Percentiles rank a stretch among this genome's conserved stretches.
Evolutionary conservation across 495 filamentous ascomycete genomes (phyloP).

Genomic region (Durotheca rogersii): DNA sequence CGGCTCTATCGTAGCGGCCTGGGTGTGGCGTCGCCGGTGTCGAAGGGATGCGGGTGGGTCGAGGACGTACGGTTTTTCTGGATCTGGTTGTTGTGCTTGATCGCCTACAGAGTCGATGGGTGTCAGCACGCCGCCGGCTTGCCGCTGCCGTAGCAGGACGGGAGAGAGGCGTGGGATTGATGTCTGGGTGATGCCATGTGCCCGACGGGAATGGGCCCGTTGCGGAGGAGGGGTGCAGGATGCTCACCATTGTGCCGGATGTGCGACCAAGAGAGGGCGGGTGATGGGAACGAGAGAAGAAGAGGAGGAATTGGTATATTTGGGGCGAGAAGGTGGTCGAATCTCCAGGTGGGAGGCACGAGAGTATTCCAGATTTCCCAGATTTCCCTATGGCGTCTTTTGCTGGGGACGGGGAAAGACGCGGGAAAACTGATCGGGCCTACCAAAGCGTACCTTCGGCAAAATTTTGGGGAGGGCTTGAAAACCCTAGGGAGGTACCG

Average conservation of each 20-base stretch:
- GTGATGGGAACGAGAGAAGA: conserved; percentile 26
- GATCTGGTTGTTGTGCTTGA: conserved; percentile 99
- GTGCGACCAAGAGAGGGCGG: conserved; percentile 57
- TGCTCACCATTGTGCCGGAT: conserved; percentile 66
- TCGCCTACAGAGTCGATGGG: conserved; percentile 64
- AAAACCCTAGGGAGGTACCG: conserved; percentile 52
- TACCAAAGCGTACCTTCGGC: conserved; percentile 45
- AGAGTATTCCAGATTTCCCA: conserved; percentile 37
- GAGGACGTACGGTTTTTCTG: conserved; percentile 83
- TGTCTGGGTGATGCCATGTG: too few species aligned
- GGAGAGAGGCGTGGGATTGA: too few species aligned
- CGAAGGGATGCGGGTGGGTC: conserved; percentile 14
- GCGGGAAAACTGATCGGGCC: too few species aligned
- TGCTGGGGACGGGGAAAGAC: too few species aligned
- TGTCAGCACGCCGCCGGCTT: conserved; percentile 21
- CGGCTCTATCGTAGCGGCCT: conserved; percentile 7
- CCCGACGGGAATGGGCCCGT: too few species aligned
- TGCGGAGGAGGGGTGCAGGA: too few species aligned
- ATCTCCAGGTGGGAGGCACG: conserved; percentile 36
- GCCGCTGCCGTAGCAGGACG: too few species aligned
- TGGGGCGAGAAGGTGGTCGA: conserved; percentile 34
- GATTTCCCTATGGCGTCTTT: too few species aligned
- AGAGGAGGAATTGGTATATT: too few species aligned
- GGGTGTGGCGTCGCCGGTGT: conserved; percentile 7
- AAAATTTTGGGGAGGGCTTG: conserved; percentile 51